phyloP scores from a whole-genome alignment of 352 stramenopile species.

The Blastocystis sp. region DNA sequence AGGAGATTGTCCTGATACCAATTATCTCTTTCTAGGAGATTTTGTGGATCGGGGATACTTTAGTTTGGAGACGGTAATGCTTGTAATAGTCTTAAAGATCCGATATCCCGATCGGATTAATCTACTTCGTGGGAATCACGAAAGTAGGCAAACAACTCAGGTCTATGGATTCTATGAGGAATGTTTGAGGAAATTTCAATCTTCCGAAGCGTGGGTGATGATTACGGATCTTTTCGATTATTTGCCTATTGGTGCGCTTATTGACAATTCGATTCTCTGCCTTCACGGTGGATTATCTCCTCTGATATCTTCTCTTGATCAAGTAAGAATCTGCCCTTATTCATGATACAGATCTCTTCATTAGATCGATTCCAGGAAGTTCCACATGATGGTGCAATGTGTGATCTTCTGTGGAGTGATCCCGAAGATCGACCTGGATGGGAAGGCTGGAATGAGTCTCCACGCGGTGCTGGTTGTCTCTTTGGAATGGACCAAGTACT shows the following conservation, averaged over 20 bases:
- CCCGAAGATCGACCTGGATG: conserved; percentile 92
- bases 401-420: conserved; percentile 87
- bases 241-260: conserved; percentile 90
- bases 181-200: conserved; percentile 65
- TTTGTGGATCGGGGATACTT: conserved; percentile 99
- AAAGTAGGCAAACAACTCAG: conserved; percentile 94
- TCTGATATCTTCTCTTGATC: conserved; percentile 76
- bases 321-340: conserved; percentile 67
- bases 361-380: conserved; percentile 94
- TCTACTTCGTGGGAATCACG: conserved; percentile 96
- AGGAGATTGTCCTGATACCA: conserved; percentile 92
- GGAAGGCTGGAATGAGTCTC: conserved; percentile 82
- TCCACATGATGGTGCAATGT: conserved; percentile 96
- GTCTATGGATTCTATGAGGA: conserved; percentile 67
- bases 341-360: conserved; percentile 61
- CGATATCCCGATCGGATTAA: conserved; percentile 96
- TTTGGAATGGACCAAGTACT: conserved; percentile 95
- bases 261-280: conserved; percentile 98
- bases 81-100: conserved; percentile 94
- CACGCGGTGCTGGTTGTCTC: conserved; percentile 90
- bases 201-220: conserved; percentile 77
- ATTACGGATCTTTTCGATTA: conserved; percentile 83
- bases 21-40: conserved; percentile 99
- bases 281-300: conserved; percentile 91
- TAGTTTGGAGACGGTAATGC: conserved; percentile 94